These are phyloP conservation scores for Myochromella boudieri DNA, from an alignment of 768 basidiomycete species.

Conservation along the genomic window DNA sequence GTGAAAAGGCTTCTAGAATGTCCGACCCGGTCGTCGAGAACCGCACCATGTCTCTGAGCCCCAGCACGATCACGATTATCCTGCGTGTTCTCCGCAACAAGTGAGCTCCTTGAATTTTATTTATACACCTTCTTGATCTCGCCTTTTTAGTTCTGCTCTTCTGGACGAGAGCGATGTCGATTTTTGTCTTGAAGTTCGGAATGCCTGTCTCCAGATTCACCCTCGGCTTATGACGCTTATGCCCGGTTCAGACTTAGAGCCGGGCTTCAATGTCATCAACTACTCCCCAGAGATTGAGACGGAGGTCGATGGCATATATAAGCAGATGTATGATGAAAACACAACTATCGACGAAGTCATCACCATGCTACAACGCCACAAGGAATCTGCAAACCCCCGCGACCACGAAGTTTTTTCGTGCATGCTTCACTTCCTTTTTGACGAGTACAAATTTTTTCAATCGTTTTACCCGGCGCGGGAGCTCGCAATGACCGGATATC, in stretches of 20 bases:
- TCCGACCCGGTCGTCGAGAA: conserved; percentile 78
- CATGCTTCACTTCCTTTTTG: conserved; percentile 99
- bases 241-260: conserved; percentile 84
- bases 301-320: conserved; percentile 95
- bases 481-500: conserved; percentile 91
- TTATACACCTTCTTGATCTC: conserved; percentile 5
- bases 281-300: conserved; percentile 88
- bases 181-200: conserved; percentile 89
- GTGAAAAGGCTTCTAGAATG: conserved; percentile 74
- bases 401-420: conserved; percentile 99
- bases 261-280: conserved; percentile 85
- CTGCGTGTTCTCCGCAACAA: conserved; percentile 84
- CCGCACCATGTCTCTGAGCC: conserved; percentile 84
- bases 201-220: conserved; percentile 90
- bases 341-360: conserved; percentile 95
- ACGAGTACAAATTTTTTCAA: conserved; percentile 99
- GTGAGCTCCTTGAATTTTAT: conserved; percentile 39
- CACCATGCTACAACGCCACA: conserved; percentile 79
- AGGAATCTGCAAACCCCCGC: conserved; percentile 75
- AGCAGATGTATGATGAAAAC: conserved; percentile 96
- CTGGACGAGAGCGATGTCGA: conserved; percentile 80
- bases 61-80: conserved; percentile 89
- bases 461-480: conserved; percentile 93
- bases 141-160: conserved; percentile 54
- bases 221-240: conserved; percentile 94